A percentile compares a stretch with the other conserved stretches of the same genome.
Conservation (phyloP, 1,284 basidiomycete genomes). For the Pseudozyma hubeiensis region DNA sequence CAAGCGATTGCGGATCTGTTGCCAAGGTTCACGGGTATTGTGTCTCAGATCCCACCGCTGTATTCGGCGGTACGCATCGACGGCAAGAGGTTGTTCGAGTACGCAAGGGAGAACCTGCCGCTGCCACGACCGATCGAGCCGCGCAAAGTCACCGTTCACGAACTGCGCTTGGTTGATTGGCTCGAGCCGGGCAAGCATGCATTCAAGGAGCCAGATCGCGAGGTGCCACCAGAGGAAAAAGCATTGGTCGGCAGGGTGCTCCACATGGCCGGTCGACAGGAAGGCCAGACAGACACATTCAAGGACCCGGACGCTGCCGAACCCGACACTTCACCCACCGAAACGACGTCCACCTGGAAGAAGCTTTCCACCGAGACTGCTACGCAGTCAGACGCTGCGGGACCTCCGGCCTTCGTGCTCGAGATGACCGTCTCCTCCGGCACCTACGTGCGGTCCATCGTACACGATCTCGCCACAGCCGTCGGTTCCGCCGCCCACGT, state of each 20-base stretch:
- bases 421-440: slow-evolving; percentile 67
- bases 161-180: slow-evolving; percentile 75
- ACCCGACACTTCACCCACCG: not conserved
- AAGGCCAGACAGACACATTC: slow-evolving; percentile 41
- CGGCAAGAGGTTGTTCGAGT: slow-evolving; percentile 93
- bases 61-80: slow-evolving; percentile 99
- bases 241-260: slow-evolving; percentile 57
- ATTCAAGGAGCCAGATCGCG: slow-evolving; percentile 55
- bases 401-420: slow-evolving; percentile 58
- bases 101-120: slow-evolving; percentile 88
- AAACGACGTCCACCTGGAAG: slow-evolving; percentile 9
- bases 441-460: slow-evolving; percentile 67
- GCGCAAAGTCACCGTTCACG: slow-evolving; percentile 84
- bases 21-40: slow-evolving; percentile 84
- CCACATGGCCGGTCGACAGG: slow-evolving; percentile 51
- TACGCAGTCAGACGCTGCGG: slow-evolving; percentile 1
- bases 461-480: slow-evolving; percentile 63
- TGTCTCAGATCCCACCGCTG: slow-evolving; percentile 76
- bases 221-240: slow-evolving; percentile 60
- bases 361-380: slow-evolving; percentile 1
- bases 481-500: slow-evolving; percentile 65
- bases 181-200: slow-evolving; percentile 45
- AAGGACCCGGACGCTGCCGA: slow-evolving; percentile 21
- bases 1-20: slow-evolving; percentile 73
- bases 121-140: slow-evolving; percentile 91